phyloP scores from a whole-genome alignment of 2,329 filamentous ascomycete species.

The Fusarium pininemorale region DNA sequence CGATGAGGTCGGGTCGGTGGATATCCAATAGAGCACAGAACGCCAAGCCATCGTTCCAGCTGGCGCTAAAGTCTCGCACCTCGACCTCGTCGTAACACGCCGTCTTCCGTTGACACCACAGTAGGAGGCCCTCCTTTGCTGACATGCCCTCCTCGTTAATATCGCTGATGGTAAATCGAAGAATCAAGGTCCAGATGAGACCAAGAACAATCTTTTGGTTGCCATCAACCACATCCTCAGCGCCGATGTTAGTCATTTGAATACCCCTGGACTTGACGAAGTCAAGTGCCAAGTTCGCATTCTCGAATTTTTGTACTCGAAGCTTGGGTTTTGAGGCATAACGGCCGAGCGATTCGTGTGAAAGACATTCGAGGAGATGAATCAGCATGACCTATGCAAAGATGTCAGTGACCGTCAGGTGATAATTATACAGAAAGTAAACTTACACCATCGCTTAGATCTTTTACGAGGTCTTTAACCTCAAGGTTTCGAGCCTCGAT shows the following conservation, averaged over 20 bases:
- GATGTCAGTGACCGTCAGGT: not conserved
- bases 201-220: slow-evolving; percentile 98
- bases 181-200: slow-evolving; percentile 97
- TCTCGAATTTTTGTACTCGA: slow-evolving; percentile 96
- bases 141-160: slow-evolving; percentile 99
- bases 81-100: slow-evolving; percentile 98
- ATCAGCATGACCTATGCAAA: slow-evolving; percentile 84
- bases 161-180: slow-evolving; percentile 97
- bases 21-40: slow-evolving; percentile 98
- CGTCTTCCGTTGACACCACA: slow-evolving; percentile 99
- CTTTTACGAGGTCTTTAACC: slow-evolving; percentile 86
- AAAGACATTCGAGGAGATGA: slow-evolving; percentile 95
- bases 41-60: slow-evolving; percentile 97
- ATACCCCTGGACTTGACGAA: slow-evolving; percentile 92
- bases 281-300: slow-evolving; percentile 94
- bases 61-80: slow-evolving; percentile 91
- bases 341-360: slow-evolving; percentile 91
- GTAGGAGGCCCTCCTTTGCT: slow-evolving; percentile 90
- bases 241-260: slow-evolving; percentile 98
- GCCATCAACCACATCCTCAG: slow-evolving; percentile 97
- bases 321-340: slow-evolving; percentile 97
- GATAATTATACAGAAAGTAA: not conserved
- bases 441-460: slow-evolving; percentile 93
- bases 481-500: slow-evolving; percentile 79
- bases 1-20: slow-evolving; percentile 94